Evolutionary conservation across 2,329 filamentous ascomycete species (phyloP).

Genomic region (Blastomyces gilchristii): DNA sequence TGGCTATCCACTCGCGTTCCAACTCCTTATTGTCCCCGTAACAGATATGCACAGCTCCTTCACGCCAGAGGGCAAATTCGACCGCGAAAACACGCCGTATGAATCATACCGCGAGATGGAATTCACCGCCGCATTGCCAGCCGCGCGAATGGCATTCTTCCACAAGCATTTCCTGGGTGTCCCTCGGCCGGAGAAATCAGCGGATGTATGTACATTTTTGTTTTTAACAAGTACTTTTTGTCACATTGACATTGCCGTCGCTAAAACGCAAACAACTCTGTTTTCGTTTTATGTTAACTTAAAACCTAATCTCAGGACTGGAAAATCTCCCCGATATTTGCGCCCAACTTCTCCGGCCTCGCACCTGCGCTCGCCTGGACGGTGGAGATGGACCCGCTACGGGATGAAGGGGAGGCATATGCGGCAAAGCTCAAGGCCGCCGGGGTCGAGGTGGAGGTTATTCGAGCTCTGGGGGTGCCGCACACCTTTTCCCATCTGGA

Average conservation of each 20-base stretch:
- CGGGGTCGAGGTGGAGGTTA: conserved; percentile 25
- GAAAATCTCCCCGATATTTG: conserved; percentile 35
- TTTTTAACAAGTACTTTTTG: too few species aligned
- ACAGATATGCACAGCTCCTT: conserved; percentile 30
- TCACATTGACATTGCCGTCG: not conserved
- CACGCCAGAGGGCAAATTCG: conserved; percentile 27
- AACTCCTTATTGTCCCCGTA: conserved; percentile 30
- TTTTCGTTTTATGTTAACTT: not conserved
- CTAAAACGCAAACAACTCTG: not conserved
- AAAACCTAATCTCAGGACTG: conserved; percentile 24
- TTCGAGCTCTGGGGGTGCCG: conserved; percentile 26
- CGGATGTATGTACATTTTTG: conserved; percentile 23
- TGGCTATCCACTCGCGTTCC: conserved; percentile 27
- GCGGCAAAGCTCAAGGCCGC: conserved; percentile 29
- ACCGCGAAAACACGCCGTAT: conserved; percentile 29
- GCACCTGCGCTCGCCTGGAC: conserved; percentile 33
- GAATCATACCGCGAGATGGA: conserved; percentile 33
- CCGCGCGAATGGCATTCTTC: conserved; percentile 32
- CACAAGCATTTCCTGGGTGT: conserved; percentile 31
- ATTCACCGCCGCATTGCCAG: conserved; percentile 27
- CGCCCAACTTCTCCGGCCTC: conserved; percentile 26
- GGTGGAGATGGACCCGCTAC: conserved; percentile 34
- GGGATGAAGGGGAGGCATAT: conserved; percentile 34
- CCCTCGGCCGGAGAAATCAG: conserved; percentile 26
- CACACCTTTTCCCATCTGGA: conserved; percentile 26